Base-by-base conservation (phyloP, 202 grass and related monocot species). In the Zizania palustris region DNA sequence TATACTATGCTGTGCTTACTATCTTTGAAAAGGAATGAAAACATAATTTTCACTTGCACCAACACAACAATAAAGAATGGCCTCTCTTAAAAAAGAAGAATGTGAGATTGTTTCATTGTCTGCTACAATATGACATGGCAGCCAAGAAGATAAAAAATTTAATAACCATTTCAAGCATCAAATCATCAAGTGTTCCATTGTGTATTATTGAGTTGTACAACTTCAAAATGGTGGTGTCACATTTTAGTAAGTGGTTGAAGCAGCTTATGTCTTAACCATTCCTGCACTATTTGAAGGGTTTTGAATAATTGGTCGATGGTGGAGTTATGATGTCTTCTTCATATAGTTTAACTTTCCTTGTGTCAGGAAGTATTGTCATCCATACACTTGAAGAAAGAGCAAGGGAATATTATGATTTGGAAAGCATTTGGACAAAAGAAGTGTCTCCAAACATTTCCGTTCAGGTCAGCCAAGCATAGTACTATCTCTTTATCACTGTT, bases 321-420 rank as follows among this genome's bases (percentile, higher is more conserved):
- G 60, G n/a, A 42, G 28, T 40, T 60, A 54, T 18, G 11, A 37
- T 78, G 36, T 20, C 39, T 5, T 37, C 36, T 53, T 22, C 6
- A 3, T 78, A 18, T 50, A 41, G 53, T 28, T 11, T 45, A 19
- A 20, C 13, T 3, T 51, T 54, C 55, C 34, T 69, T 74, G 28
- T 76, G 15, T 57, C 75, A 97, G 94, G 94, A 84, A 91, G 79
- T 57, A 88, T 97, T 45, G 85, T 97, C 73, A 80, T 97, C 78
- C 94, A 97, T 43, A 91, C 88, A 14, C 91, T 97, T 79, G 94
- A 97, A 83, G 94, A 97, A 82, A 97, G 88, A 71, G 94, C 94
- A 48, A 97, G 94, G 64, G 87, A 84, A 50, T 97, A 97, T 33
- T 97, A 97, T 83, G 88, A 97, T 88, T 83, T 97, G 81, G 94